Base-by-base conservation (phyloP, 2,329 filamentous ascomycete species). In the Aureobasidium sp. region DNA sequence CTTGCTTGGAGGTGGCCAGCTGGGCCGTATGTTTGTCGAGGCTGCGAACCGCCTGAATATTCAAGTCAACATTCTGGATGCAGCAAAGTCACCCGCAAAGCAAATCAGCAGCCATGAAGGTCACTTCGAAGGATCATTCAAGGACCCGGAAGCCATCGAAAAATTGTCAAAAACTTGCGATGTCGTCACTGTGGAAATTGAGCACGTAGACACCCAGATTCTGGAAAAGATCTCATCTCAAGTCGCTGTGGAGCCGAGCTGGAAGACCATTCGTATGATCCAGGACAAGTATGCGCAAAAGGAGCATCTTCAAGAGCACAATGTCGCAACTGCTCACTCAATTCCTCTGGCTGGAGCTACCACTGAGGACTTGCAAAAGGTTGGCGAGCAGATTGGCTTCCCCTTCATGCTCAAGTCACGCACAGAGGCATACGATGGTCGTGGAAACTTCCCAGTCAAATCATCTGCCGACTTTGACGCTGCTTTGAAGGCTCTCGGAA, bases 211-310 rank as follows among this genome's bases (percentile, higher is more conserved):
- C 74, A 94, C 91, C n/a, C 81, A 90, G 59, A 87, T 94, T 27
- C 82, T 97, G 5, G 90, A 96, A 75, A 89, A 95, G 71, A 85
- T 97, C 62, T 85, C 84, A 5, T 83, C 84, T 17, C 78, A 80
- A 59, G 85, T 87, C 37, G 84, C 88, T 4, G 78, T 86, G 26
- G 75, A 96, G 71, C 91, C 92, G 1, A 90, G 87, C 64, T 96
- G 90, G 88, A 84, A 85, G 76, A 96, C 92, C 1, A 82, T 97
- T 60, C 84, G 90, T 34, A 86, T 88, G 20, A 96, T 97, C 70
- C 93, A 97, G 78, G 91, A 97, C 78, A 97, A 97, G 78, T 97
- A 85, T 72, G 79, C 85, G 65, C 93, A 97, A 73, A 97, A 97
- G 76, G 83, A 89, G 72, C 87, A 95, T 72, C 80, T 97, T 61